A percentile compares a stretch with the other conserved stretches of the same genome.
phyloP scores from a whole-genome alignment of 1,139 yeast genomes.

The Diutina scorzettiae region DNA sequence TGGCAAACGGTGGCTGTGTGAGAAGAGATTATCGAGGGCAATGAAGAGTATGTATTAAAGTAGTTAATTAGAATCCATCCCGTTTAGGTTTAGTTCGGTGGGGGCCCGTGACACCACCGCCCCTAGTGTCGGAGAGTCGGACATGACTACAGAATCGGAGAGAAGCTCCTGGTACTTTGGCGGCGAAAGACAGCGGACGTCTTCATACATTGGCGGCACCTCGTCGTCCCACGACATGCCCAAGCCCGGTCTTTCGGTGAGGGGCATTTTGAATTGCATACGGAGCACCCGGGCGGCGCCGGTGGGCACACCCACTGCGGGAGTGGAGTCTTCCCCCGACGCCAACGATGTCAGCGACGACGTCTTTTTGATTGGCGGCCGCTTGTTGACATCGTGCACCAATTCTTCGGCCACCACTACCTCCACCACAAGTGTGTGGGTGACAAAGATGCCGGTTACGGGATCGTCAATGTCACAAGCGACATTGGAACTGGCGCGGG shows the following conservation, averaged over 20 bases:
- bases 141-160: background rate
- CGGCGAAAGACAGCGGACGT: conserved; percentile 72
- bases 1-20: too few relatives aligned
- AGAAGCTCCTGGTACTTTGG: conserved; percentile 47
- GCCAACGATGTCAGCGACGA: conserved; percentile 6
- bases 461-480: conserved; percentile 80
- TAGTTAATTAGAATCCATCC: background rate
- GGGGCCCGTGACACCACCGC: background rate
- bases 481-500: conserved; percentile 42
- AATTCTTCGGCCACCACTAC: conserved; percentile 89
- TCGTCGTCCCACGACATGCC: conserved; percentile 99
- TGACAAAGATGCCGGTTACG: conserved; percentile 60
- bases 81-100: background rate
- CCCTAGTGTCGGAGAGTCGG: conserved; percentile 1
- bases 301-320: conserved; percentile 61
- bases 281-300: conserved; percentile 91
- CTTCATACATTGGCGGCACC: conserved; percentile 92
- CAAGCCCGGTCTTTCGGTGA: conserved; percentile 86
- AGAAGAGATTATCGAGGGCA: too few relatives aligned
- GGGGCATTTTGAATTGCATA: conserved; percentile 76
- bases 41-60: too few relatives aligned
- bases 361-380: conserved; percentile 1
- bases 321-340: conserved; percentile 9
- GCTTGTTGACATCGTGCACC: conserved; percentile 23
- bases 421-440: conserved; percentile 70